Conservation (phyloP, 1,284 basidiomycete species). For the Ganoderma boninense region DNA sequence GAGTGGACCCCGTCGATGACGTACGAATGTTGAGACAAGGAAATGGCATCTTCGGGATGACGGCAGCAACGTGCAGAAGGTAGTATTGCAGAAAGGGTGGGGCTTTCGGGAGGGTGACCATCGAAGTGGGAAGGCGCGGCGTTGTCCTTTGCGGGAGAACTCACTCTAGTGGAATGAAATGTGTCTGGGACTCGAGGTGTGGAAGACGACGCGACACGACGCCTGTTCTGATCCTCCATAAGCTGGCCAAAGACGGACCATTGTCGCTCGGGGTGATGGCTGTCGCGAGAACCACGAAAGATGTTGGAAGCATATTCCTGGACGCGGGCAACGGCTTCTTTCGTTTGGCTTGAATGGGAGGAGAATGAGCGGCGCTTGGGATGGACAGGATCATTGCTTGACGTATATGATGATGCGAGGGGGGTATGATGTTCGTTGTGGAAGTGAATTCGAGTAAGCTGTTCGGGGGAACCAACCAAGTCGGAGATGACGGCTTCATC, state of each 20-base stretch:
- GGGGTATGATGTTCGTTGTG: neutral
- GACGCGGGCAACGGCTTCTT: conserved; percentile 25
- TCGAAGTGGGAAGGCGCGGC: conserved; percentile 21
- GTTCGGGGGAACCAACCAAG: conserved; percentile 32
- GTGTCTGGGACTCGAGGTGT: conserved; percentile 10
- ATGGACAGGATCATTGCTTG: conserved; percentile 18
- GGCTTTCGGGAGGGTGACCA: conserved; percentile 15
- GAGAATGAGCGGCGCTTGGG: conserved; percentile 24
- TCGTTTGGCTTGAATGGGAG: conserved; percentile 10
- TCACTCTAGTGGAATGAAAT: conserved; percentile 20
- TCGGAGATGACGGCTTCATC: neutral
- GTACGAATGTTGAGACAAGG: neutral
- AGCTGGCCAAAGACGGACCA: conserved; percentile 79
- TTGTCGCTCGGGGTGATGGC: conserved; percentile 41
- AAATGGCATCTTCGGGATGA: neutral
- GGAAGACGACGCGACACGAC: conserved; percentile 34
- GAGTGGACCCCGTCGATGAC: neutral
- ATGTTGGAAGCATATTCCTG: conserved; percentile 28
- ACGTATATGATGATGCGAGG: conserved; percentile 12
- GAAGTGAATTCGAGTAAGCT: conserved; percentile 8
- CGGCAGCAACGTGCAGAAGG: neutral
- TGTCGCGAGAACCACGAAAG: conserved; percentile 14
- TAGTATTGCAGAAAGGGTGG: neutral
- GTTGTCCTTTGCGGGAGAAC: conserved; percentile 16
- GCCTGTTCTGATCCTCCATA: conserved; percentile 64